Conservation (phyloP, 2,329 filamentous ascomycete genomes). For the Dactylellina cionopaga region DNA sequence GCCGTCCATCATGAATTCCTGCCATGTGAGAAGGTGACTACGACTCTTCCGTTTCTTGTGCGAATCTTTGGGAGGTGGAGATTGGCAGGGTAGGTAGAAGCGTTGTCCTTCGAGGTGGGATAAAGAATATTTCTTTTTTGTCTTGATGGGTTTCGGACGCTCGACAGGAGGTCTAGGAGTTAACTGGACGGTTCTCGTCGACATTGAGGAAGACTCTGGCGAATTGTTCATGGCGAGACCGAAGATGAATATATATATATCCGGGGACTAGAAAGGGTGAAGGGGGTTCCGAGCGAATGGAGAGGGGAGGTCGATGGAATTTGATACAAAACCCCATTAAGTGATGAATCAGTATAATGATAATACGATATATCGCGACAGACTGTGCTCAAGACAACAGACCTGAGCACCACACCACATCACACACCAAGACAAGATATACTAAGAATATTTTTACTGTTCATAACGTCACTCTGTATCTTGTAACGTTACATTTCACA, state of each 20-base stretch:
- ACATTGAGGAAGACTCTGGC: background rate
- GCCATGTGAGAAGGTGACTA: constrained; percentile 38
- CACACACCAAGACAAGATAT: too few relatives aligned
- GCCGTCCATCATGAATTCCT: constrained; percentile 41
- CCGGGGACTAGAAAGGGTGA: background rate
- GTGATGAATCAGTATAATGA: background rate
- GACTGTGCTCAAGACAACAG: too few relatives aligned
- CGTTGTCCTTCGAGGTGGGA: constrained; percentile 30
- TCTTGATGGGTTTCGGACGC: constrained; percentile 1
- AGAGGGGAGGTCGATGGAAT: background rate
- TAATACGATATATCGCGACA: too few relatives aligned
- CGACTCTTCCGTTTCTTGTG: background rate
- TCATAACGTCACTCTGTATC: too few relatives aligned
- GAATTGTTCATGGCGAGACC: background rate
- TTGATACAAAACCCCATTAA: background rate
- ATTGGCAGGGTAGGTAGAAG: constrained; percentile 2
- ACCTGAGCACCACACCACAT: too few relatives aligned
- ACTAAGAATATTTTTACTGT: too few relatives aligned
- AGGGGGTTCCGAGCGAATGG: constrained; percentile 14
- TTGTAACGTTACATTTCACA: too few relatives aligned
- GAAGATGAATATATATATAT: background rate
- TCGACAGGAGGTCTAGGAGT: constrained; percentile 13
- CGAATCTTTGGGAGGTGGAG: background rate
- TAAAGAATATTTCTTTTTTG: constrained; percentile 22
- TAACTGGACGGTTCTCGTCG: background rate